A percentile compares a stretch with the other conserved stretches of the same genome.
Evolutionary conservation across 352 stramenopile genomes (phyloP).

Genomic region (Phytophthora palmivora): DNA sequence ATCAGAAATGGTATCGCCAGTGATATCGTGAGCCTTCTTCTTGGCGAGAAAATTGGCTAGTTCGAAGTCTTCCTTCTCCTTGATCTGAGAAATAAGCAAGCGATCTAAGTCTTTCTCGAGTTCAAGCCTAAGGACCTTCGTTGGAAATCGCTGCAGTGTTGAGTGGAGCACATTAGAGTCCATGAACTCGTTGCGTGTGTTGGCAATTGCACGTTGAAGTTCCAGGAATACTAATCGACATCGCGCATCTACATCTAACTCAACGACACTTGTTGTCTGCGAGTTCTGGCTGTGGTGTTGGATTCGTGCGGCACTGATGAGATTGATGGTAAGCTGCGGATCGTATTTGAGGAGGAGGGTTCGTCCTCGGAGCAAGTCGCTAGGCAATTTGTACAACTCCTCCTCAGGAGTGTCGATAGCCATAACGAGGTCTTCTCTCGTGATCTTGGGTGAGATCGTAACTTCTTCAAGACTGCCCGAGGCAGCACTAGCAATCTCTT

Average conservation of each 20-base stretch:
- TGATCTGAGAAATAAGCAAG: slow-evolving; percentile 88
- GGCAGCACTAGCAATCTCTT: slow-evolving; percentile 14
- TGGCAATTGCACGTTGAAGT: slow-evolving; percentile 89
- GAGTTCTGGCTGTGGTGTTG: slow-evolving; percentile 41
- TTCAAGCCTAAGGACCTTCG: slow-evolving; percentile 87
- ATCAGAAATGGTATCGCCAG: slow-evolving; percentile 48
- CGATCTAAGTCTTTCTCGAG: slow-evolving; percentile 93
- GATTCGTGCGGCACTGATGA: slow-evolving; percentile 51
- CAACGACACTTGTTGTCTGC: slow-evolving; percentile 46
- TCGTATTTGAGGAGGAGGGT: slow-evolving; percentile 78
- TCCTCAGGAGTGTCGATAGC: slow-evolving; percentile 75
- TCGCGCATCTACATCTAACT: slow-evolving; percentile 87
- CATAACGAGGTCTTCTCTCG: slow-evolving; percentile 62
- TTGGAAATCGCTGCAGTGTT: slow-evolving; percentile 91
- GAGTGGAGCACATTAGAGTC: slow-evolving; percentile 91
- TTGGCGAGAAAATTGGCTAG: slow-evolving; percentile 53
- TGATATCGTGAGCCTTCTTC: neutral
- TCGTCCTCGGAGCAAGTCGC: slow-evolving; percentile 59
- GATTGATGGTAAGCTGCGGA: slow-evolving; percentile 54
- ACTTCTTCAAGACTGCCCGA: slow-evolving; percentile 23
- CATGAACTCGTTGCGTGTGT: slow-evolving; percentile 89
- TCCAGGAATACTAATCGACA: slow-evolving; percentile 91
- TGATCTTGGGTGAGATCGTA: slow-evolving; percentile 48
- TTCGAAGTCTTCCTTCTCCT: slow-evolving; percentile 72
- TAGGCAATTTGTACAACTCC: slow-evolving; percentile 74